Conservation (phyloP, 306 rosid species). For the Acacia acuminata region DNA sequence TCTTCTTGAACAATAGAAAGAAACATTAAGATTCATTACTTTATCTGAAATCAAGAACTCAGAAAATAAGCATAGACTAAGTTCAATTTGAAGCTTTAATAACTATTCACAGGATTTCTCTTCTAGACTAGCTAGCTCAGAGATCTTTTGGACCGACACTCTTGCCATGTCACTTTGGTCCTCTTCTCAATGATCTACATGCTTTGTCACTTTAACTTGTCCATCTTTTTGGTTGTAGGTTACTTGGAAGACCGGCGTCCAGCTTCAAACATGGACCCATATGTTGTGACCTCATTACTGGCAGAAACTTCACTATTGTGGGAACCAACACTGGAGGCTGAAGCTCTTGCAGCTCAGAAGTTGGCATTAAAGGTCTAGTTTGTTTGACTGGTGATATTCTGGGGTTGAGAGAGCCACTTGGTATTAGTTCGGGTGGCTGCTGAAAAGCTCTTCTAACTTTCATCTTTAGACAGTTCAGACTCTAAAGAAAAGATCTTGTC, state of each 20-base stretch:
- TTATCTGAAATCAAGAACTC: background rate
- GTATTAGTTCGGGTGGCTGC: constrained; percentile 9
- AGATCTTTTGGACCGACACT: background rate
- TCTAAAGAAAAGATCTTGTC: constrained; percentile 49
- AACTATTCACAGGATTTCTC: background rate
- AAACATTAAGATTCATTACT: background rate
- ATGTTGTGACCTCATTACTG: constrained; percentile 73
- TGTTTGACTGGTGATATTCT: constrained; percentile 29
- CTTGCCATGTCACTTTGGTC: background rate
- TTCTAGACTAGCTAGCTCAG: background rate
- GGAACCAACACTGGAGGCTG: constrained; percentile 97
- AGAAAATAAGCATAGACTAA: background rate
- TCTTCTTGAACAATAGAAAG: background rate
- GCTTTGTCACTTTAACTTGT: background rate
- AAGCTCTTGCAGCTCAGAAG: constrained; percentile 98
- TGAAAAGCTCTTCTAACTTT: constrained; percentile 28
- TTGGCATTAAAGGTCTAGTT: constrained; percentile 70
- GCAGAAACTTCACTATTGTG: constrained; percentile 86
- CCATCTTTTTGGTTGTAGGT: constrained; percentile 47
- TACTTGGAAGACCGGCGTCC: constrained; percentile 99
- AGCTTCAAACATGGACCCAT: constrained; percentile 99
- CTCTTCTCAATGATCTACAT: background rate
- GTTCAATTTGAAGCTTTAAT: background rate
- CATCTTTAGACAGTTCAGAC: constrained; percentile 48
- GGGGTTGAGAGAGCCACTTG: constrained; percentile 20